Percentiles rank a stretch among this genome's conserved stretches.
phyloP scores from a whole-genome alignment of 441 rosid genomes.

The Euphorbia schlechtendalii region DNA sequence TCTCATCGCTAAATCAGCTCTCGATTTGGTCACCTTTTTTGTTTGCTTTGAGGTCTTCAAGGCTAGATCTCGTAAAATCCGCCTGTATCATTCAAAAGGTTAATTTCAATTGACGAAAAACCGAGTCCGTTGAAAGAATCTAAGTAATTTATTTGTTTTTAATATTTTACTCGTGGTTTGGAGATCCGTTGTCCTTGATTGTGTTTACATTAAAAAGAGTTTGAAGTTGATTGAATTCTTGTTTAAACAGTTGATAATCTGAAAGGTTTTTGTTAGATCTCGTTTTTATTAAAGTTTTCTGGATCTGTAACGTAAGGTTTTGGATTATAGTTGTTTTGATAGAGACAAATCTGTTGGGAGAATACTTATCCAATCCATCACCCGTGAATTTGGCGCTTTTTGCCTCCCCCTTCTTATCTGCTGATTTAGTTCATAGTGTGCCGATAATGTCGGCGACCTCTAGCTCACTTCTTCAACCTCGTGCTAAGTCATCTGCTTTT shows the following conservation, averaged over 20 bases:
- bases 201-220: not conserved
- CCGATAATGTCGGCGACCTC: constrained; percentile 33
- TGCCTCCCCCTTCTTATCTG: too few relatives aligned
- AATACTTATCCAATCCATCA: constrained; percentile 3
- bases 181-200: not conserved
- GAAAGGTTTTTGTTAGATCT: not conserved
- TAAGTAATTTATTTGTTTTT: not conserved
- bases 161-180: not conserved
- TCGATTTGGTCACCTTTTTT: not conserved
- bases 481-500: constrained; percentile 20
- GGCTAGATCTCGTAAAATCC: constrained; percentile 23
- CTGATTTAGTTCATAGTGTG: not conserved
- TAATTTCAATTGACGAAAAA: not conserved
- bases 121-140: not conserved
- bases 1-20: not conserved
- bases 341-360: not conserved
- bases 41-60: constrained; percentile 4
- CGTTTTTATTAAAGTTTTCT: not conserved
- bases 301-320: not conserved
- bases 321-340: not conserved
- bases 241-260: not conserved
- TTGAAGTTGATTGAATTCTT: not conserved
- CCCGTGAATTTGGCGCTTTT: not conserved
- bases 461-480: constrained; percentile 27
- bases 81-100: constrained; percentile 4